Percentiles rank a stretch among this genome's conserved stretches.
Conservation (phyloP, 2,329 filamentous ascomycete genomes). For the Claviceps fusiformis region DNA sequence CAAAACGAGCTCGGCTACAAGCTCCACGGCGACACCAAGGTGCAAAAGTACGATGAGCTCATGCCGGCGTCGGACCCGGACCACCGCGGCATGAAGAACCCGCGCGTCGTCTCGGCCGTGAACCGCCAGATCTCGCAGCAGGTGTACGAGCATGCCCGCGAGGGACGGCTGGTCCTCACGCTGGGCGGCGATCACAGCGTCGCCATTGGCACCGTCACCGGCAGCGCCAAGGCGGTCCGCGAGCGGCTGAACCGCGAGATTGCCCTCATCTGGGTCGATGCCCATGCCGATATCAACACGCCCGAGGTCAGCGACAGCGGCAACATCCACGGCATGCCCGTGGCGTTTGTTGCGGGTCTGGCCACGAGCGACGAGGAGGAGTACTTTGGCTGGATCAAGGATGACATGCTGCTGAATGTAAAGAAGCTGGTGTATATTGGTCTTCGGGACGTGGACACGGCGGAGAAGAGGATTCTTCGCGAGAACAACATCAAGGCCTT, state of each 20-base stretch:
- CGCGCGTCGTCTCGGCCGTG: conserved; percentile 71
- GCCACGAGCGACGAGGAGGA: conserved; percentile 63
- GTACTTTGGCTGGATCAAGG: conserved; percentile 78
- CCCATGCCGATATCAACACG: conserved; percentile 94
- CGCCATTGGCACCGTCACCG: conserved; percentile 84
- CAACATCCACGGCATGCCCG: conserved; percentile 97
- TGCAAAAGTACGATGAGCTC: conserved; percentile 70
- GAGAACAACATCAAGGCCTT: conserved; percentile 91
- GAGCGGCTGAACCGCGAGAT: conserved; percentile 74
- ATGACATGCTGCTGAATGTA: conserved; percentile 54
- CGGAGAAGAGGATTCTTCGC: conserved; percentile 81
- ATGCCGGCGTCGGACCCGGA: conserved; percentile 61
- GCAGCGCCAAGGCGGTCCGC: conserved; percentile 71
- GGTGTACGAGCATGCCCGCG: conserved; percentile 72
- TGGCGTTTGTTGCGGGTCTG: conserved; percentile 79
- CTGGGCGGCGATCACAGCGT: conserved; percentile 94
- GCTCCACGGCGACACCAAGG: conserved; percentile 67
- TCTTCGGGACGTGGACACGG: conserved; percentile 79
- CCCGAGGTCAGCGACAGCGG: conserved; percentile 81
- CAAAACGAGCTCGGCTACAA: conserved; percentile 77
- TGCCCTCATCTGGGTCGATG: conserved; percentile 97
- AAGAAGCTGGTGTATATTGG: conserved; percentile 96
- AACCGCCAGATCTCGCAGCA: conserved; percentile 68
- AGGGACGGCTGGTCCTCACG: conserved; percentile 80
- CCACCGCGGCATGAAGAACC: conserved; percentile 89